phyloP scores from a whole-genome alignment of 2,329 filamentous ascomycete genomes.

The Exophiala mesophila region DNA sequence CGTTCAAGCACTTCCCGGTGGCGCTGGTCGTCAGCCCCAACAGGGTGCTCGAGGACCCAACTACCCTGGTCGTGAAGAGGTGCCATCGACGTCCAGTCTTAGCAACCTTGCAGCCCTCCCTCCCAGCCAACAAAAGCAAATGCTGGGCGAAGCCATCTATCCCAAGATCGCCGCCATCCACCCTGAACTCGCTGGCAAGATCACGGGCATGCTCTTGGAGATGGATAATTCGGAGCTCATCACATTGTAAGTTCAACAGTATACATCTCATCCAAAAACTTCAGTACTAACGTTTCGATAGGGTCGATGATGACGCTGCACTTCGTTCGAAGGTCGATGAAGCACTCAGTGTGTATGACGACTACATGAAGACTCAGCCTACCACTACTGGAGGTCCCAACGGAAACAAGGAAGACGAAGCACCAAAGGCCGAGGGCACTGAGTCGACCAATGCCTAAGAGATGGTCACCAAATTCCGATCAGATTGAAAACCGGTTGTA shows the following conservation, averaged over 20 bases:
- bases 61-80: slow-evolving; percentile 36
- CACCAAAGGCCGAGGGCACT: slow-evolving; percentile 18
- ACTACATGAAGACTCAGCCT: slow-evolving; percentile 86
- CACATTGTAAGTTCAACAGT: slow-evolving; percentile 83
- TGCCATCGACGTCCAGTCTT: slow-evolving; percentile 44
- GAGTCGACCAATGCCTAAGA: slow-evolving; percentile 23
- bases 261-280: too few species aligned
- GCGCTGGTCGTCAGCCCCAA: slow-evolving; percentile 35
- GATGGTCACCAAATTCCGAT: slow-evolving; percentile 4
- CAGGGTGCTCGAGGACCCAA: slow-evolving; percentile 40
- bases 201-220: slow-evolving; percentile 98
- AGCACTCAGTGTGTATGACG: slow-evolving; percentile 93
- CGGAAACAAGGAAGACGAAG: slow-evolving; percentile 26
- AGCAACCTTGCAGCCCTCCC: slow-evolving; percentile 49
- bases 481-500: slow-evolving; percentile 19
- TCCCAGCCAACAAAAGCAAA: slow-evolving; percentile 90
- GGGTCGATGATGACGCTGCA: slow-evolving; percentile 82
- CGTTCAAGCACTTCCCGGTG: slow-evolving; percentile 35
- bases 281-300: slow-evolving; percentile 40
- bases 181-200: slow-evolving; percentile 95
- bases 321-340: slow-evolving; percentile 85
- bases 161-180: slow-evolving; percentile 96
- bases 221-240: slow-evolving; percentile 97
- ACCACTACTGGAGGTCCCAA: slow-evolving; percentile 33
- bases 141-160: slow-evolving; percentile 95